A percentile compares a stretch with the other conserved stretches of the same genome.
These are phyloP conservation scores for Sanghuangporus weigelae DNA, from an alignment of 1,284 basidiomycete genomes.

Conservation along the genomic window DNA sequence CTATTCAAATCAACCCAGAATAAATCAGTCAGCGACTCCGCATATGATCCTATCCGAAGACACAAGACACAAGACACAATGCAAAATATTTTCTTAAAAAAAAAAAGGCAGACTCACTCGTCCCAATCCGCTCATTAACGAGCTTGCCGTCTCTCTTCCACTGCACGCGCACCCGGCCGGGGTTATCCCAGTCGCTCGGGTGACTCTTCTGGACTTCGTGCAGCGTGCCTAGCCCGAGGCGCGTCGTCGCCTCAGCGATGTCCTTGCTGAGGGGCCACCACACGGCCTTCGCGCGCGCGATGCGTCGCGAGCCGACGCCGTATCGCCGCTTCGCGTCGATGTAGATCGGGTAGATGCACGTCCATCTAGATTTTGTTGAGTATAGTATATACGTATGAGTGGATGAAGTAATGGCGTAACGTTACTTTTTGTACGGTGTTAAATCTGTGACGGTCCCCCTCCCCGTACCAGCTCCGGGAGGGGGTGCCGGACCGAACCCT, in stretches of 20 bases:
- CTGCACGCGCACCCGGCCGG: constrained; percentile 87
- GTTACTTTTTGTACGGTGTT: constrained; percentile 73
- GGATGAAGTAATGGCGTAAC: neutral
- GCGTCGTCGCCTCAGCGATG: constrained; percentile 79
- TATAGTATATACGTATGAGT: neutral
- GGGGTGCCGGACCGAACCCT: constrained; percentile 5
- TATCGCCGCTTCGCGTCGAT: constrained; percentile 92
- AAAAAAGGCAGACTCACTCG: constrained; percentile 52
- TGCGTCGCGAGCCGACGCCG: constrained; percentile 75
- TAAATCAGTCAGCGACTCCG: neutral
- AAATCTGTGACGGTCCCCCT: constrained; percentile 52
- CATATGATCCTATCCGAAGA: too few relatives aligned
- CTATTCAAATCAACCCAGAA: constrained; percentile 33
- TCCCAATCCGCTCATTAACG: constrained; percentile 69
- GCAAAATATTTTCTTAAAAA: neutral
- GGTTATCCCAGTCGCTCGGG: constrained; percentile 96
- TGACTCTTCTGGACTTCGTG: constrained; percentile 89
- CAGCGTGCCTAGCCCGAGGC: constrained; percentile 73
- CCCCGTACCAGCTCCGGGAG: constrained; percentile 23
- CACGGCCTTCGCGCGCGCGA: constrained; percentile 74
- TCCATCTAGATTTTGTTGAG: constrained; percentile 61
- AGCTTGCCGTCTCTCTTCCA: constrained; percentile 79
- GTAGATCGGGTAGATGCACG: constrained; percentile 94
- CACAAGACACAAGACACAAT: too few relatives aligned
- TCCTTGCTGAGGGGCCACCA: constrained; percentile 94